Conservation (phyloP, 108 stramenopile genomes). For the Nannochloropsis granulata region DNA sequence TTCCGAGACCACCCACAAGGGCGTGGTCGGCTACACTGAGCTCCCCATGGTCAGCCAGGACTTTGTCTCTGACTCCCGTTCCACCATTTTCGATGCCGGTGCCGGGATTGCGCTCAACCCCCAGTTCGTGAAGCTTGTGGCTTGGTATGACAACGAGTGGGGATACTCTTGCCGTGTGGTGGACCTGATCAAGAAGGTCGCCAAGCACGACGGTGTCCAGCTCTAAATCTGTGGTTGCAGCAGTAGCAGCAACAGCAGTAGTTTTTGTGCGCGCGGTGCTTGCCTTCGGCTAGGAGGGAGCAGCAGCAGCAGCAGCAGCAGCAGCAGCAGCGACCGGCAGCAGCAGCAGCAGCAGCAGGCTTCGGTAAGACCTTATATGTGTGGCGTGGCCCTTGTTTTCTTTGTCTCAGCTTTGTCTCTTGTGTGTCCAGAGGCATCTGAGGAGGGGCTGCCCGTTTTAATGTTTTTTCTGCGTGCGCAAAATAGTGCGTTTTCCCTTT, state of each 20-base stretch:
- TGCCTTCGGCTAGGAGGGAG: background rate
- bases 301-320: background rate
- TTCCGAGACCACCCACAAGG: slow-evolving; percentile 75
- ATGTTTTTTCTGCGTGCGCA: too few species aligned
- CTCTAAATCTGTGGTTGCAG: slow-evolving; percentile 37
- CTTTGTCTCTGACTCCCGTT: slow-evolving; percentile 82
- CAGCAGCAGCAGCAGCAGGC: too few species aligned
- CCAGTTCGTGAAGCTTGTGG: slow-evolving; percentile 52
- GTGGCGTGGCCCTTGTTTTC: background rate
- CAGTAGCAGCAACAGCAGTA: too few species aligned
- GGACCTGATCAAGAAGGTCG: slow-evolving; percentile 79
- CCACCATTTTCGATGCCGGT: slow-evolving; percentile 94
- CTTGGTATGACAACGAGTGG: slow-evolving; percentile 60
- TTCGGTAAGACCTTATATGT: too few species aligned
- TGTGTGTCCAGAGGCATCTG: background rate
- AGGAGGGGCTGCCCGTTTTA: background rate
- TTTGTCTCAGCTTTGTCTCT: background rate
- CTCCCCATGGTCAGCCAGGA: slow-evolving; percentile 93
- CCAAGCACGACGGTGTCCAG: slow-evolving; percentile 61
- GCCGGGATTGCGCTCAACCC: slow-evolving; percentile 76
- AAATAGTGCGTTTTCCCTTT: background rate
- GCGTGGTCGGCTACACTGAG: slow-evolving; percentile 96
- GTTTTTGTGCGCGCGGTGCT: background rate
- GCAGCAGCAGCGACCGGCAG: too few species aligned
- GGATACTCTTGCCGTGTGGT: slow-evolving; percentile 49